Evolutionary conservation across 345 rosid species (phyloP).

Genomic region (Arabidopsis suecica): DNA sequence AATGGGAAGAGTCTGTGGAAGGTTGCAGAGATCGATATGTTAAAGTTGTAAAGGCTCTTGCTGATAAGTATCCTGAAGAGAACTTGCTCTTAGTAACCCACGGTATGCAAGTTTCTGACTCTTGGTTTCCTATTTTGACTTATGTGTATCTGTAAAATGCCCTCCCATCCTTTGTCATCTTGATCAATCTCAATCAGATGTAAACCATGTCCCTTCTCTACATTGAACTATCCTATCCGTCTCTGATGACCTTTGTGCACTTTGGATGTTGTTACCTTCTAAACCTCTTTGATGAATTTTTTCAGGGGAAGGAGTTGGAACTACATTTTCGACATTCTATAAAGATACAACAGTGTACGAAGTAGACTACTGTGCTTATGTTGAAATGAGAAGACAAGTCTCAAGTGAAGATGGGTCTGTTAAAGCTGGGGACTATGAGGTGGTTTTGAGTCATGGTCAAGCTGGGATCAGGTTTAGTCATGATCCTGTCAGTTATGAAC

Average conservation of each 20-base stretch:
- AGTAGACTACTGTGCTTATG: constrained; percentile 80
- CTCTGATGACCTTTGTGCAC: not conserved
- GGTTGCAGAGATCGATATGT: constrained; percentile 63
- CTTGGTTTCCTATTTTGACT: not conserved
- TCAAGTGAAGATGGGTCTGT: constrained; percentile 35
- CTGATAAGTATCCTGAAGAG: constrained; percentile 76
- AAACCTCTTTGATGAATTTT: constrained; percentile 2
- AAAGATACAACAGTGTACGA: constrained; percentile 56
- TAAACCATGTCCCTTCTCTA: not conserved
- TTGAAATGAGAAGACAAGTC: constrained; percentile 59
- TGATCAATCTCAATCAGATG: not conserved
- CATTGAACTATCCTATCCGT: not conserved
- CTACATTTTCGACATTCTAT: constrained; percentile 63
- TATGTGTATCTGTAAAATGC: not conserved
- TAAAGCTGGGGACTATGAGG: constrained; percentile 60
- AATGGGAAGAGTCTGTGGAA: constrained; percentile 65
- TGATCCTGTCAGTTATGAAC: constrained; percentile 28
- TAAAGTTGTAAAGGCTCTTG: constrained; percentile 62
- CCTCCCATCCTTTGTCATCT: not conserved
- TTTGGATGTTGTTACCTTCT: not conserved
- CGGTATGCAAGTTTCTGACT: constrained; percentile 52
- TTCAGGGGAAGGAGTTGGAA: constrained; percentile 92
- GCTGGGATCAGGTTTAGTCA: constrained; percentile 54
- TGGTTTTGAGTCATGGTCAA: constrained; percentile 48
- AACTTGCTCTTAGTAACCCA: constrained; percentile 86